phyloP scores from a whole-genome alignment of 176 grass and related monocot genomes.

The Dendrocalamus sinicus region DNA sequence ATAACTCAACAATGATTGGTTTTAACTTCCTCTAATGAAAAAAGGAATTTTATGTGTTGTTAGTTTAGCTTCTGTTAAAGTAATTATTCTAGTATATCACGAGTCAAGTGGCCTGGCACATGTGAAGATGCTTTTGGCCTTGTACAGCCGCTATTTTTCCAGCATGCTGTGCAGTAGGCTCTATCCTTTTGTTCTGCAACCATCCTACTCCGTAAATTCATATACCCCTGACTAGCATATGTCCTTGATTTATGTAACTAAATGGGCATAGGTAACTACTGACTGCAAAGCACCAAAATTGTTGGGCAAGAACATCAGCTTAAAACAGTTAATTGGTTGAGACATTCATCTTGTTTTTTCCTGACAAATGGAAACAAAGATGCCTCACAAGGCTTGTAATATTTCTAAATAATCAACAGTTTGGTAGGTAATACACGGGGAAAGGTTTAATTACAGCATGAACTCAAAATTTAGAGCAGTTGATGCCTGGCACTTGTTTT shows the following conservation, averaged over 20 bases:
- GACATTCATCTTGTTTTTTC: neutral
- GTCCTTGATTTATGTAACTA: neutral
- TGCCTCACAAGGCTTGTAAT: neutral
- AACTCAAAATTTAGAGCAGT: constrained; percentile 7
- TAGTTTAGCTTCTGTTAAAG: neutral
- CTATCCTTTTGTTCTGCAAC: constrained; percentile 11
- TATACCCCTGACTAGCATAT: neutral
- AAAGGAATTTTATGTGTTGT: neutral
- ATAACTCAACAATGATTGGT: neutral
- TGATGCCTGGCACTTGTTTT: neutral
- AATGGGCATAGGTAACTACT: neutral
- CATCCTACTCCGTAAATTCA: neutral
- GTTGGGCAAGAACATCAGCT: neutral
- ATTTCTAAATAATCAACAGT: neutral
- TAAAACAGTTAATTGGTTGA: neutral
- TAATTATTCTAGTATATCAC: neutral
- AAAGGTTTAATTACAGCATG: neutral
- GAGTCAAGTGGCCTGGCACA: neutral
- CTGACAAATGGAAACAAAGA: constrained; percentile 7
- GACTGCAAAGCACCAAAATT: neutral
- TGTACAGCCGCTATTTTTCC: neutral
- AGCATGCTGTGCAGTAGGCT: neutral
- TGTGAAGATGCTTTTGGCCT: neutral
- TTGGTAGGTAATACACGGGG: neutral
- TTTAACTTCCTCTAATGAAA: neutral